Conservation (phyloP, 305 asterid genomes). For the Solanum chacoense region DNA sequence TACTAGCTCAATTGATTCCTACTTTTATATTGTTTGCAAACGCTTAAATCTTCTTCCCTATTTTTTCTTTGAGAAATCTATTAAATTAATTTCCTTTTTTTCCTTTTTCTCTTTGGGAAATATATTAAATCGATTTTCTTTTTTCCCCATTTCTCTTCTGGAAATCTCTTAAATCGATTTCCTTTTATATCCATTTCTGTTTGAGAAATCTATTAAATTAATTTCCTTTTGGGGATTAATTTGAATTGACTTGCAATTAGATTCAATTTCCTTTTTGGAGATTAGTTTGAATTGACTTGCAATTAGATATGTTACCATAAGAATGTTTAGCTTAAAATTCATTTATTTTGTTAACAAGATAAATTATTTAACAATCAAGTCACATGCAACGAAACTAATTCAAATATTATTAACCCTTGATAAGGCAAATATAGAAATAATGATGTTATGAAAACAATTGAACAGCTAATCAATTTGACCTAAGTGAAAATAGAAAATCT, state of each 20-base stretch:
- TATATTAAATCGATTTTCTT: background rate
- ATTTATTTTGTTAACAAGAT: background rate
- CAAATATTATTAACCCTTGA: background rate
- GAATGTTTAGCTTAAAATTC: background rate
- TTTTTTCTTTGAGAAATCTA: background rate
- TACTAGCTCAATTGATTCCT: background rate
- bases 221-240: background rate
- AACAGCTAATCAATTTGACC: background rate
- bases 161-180: background rate
- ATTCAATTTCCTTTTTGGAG: background rate
- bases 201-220: background rate
- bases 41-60: background rate
- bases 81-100: background rate
- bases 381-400: background rate
- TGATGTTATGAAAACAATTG: background rate
- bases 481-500: background rate
- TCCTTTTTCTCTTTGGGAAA: background rate
- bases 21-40: background rate
- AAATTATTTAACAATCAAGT: background rate
- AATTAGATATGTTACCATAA: background rate
- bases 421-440: background rate
- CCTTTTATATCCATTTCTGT: background rate
- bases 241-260: background rate
- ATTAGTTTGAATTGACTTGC: background rate
- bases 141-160: background rate